Evolutionary conservation across 805 yeast genomes (phyloP).

Genomic region (Wickerhamiella shivajii): DNA sequence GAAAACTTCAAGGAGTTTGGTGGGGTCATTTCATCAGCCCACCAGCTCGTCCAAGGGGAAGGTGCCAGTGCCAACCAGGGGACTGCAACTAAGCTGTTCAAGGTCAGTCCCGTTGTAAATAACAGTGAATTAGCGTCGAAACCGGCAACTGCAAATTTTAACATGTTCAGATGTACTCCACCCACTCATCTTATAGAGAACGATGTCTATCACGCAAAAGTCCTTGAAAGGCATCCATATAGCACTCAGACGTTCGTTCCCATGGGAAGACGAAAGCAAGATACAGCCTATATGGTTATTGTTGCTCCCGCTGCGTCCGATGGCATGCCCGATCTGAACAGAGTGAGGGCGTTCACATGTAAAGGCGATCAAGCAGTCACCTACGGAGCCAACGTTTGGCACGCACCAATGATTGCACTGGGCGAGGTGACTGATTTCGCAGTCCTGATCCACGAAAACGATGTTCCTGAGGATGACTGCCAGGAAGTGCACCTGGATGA

Average conservation of each 20-base stretch:
- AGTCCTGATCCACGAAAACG: slow-evolving; percentile 78
- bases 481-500: slow-evolving; percentile 63
- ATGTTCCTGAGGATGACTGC: slow-evolving; percentile 63
- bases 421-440: slow-evolving; percentile 63
- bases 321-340: slow-evolving; percentile 38
- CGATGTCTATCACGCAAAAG: slow-evolving; percentile 39
- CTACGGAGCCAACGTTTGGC: slow-evolving; percentile 78
- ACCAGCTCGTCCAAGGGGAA: slow-evolving; percentile 40
- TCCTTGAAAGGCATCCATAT: slow-evolving; percentile 79
- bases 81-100: slow-evolving; percentile 68
- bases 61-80: slow-evolving; percentile 70
- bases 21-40: slow-evolving; percentile 60
- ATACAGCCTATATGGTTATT: slow-evolving; percentile 57
- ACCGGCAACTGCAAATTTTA: slow-evolving; percentile 54
- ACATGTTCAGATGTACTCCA: slow-evolving; percentile 68
- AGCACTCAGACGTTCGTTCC: slow-evolving; percentile 88
- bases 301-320: slow-evolving; percentile 38
- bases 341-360: slow-evolving; percentile 55
- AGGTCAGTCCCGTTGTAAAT: slow-evolving; percentile 56
- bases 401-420: slow-evolving; percentile 88
- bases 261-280: slow-evolving; percentile 45
- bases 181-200: slow-evolving; percentile 43
- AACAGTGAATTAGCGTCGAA: slow-evolving; percentile 27
- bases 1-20: slow-evolving; percentile 56
- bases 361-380: slow-evolving; percentile 81